Percentiles rank a stretch among this genome's conserved stretches.
Conservation (phyloP, 306 rosid species). For the Castanea sativa region DNA sequence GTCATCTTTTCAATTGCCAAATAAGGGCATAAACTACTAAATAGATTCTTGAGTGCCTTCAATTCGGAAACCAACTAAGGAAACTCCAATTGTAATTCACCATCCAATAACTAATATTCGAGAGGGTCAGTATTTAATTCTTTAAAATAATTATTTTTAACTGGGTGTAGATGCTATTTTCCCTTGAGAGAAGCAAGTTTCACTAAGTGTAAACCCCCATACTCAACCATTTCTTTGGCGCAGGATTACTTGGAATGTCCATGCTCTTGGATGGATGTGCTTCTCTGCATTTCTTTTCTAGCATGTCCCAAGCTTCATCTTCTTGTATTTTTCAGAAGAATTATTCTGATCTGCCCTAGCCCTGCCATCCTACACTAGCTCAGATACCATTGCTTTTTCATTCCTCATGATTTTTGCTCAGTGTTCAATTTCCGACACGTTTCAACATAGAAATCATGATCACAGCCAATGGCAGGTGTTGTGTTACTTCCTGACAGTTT, state of each 20-base stretch:
- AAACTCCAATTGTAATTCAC: background rate
- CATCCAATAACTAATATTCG: constrained; percentile 22
- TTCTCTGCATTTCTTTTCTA: constrained; percentile 84
- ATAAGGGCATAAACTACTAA: too few species aligned
- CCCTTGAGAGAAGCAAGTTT: constrained; percentile 53
- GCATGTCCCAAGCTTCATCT: constrained; percentile 74
- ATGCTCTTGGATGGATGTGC: constrained; percentile 83
- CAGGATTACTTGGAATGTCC: constrained; percentile 91
- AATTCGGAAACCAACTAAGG: too few species aligned
- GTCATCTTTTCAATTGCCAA: background rate
- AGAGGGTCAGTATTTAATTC: constrained; percentile 54
- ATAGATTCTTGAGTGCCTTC: too few species aligned
- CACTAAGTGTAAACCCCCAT: constrained; percentile 50
- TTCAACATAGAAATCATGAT: constrained; percentile 75
- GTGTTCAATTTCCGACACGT: constrained; percentile 88
- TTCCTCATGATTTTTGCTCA: constrained; percentile 85
- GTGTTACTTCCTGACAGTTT: constrained; percentile 61
- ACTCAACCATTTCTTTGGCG: constrained; percentile 88
- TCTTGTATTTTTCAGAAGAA: constrained; percentile 73
- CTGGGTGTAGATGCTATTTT: constrained; percentile 52
- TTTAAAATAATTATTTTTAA: constrained; percentile 36
- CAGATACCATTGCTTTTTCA: constrained; percentile 85
- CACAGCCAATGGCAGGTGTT: constrained; percentile 79
- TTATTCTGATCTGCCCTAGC: constrained; percentile 68
- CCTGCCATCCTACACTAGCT: constrained; percentile 75